These are phyloP conservation scores for Dendryphion nanum DNA, from an alignment of 2,329 filamentous ascomycete genomes.

Conservation along the genomic window DNA sequence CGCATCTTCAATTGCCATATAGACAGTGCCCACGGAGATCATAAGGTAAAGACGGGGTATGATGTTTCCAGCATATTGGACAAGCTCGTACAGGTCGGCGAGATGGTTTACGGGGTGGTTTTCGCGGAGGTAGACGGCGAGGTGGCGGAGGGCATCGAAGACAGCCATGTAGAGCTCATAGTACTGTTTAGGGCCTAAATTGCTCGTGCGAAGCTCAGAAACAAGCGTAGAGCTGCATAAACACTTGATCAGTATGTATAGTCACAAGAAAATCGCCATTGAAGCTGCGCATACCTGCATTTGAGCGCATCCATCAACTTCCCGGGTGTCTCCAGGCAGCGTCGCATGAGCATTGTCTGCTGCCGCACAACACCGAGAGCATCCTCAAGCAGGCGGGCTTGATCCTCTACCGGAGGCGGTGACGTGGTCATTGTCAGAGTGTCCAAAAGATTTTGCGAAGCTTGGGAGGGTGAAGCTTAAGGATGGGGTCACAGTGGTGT, in stretches of 20 bases:
- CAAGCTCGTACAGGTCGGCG: slow-evolving; percentile 94
- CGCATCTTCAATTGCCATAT: slow-evolving; percentile 97
- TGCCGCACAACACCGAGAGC: slow-evolving; percentile 93
- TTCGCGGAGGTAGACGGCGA: slow-evolving; percentile 94
- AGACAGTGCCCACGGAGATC: slow-evolving; percentile 98
- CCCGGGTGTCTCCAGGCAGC: slow-evolving; percentile 92
- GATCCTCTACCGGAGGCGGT: slow-evolving; percentile 52
- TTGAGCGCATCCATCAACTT: slow-evolving; percentile 99
- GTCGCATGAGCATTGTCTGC: slow-evolving; percentile 95
- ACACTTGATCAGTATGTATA: slow-evolving; percentile 9
- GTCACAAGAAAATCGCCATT: slow-evolving; percentile 1
- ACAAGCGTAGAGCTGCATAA: slow-evolving; percentile 83
- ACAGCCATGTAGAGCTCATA: slow-evolving; percentile 99
- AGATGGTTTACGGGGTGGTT: slow-evolving; percentile 98
- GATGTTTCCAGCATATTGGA: slow-evolving; percentile 98
- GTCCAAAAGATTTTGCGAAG: slow-evolving; percentile 18
- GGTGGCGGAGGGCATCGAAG: slow-evolving; percentile 94
- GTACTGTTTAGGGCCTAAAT: slow-evolving; percentile 97
- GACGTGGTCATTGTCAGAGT: slow-evolving; percentile 41
- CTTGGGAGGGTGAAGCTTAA: slow-evolving; percentile 27
- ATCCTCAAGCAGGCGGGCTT: slow-evolving; percentile 93
- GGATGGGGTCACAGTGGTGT: slow-evolving; percentile 17
- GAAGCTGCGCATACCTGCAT: slow-evolving; percentile 70
- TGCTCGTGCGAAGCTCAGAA: slow-evolving; percentile 96
- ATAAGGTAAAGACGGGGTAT: slow-evolving; percentile 95